Evolutionary conservation across 164 flowering plant species (phyloP).

Genomic region (Vitis vinifera): ASM3070453v1 NC_081810.1:3393001-3393500

Average conservation of each 20-base stretch:
- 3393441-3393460: not conserved
- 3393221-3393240: constrained; percentile 90
- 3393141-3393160: constrained; percentile 91
- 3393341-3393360: constrained; percentile 66
- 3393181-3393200: constrained; percentile 77
- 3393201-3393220: constrained; percentile 76
- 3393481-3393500: constrained; percentile 3
- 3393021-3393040: constrained; percentile 74
- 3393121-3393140: constrained; percentile 71
- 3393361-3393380: constrained; percentile 70
- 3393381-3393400: constrained; percentile 95
- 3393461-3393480: not conserved
- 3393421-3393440: constrained; percentile 12
- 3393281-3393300: constrained; percentile 67
- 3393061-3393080: constrained; percentile 78
- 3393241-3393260: constrained; percentile 85
- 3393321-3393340: constrained; percentile 44
- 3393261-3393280: constrained; percentile 69
- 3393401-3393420: constrained; percentile 93
- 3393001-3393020: constrained; percentile 75
- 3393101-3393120: constrained; percentile 82
- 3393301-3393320: constrained; percentile 81
- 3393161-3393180: constrained; percentile 58
- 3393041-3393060: constrained; percentile 91
- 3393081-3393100: constrained; percentile 92